Percentiles rank a stretch among this genome's conserved stretches.
These are phyloP conservation scores for Fomitopsis pinicola DNA, from an alignment of 1,284 basidiomycete species.

Conservation along the genomic window DNA sequence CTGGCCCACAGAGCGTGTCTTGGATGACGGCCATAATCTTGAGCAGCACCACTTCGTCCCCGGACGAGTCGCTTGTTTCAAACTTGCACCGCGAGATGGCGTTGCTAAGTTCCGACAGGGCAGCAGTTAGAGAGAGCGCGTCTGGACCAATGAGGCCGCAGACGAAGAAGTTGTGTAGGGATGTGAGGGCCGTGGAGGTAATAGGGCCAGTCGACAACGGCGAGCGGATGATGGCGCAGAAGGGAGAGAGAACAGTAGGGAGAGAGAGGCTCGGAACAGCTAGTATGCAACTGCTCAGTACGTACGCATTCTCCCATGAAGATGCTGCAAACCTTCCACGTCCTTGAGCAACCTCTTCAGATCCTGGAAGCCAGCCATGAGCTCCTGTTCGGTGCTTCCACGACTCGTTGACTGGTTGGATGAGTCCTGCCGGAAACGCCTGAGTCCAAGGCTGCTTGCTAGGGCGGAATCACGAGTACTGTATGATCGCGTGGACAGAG, in stretches of 20 bases:
- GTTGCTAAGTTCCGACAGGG: conserved; percentile 82
- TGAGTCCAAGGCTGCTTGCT: conserved; percentile 69
- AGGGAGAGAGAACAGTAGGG: conserved; percentile 73
- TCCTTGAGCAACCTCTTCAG: conserved; percentile 76
- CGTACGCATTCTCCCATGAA: background rate
- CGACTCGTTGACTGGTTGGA: conserved; percentile 36
- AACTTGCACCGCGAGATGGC: conserved; percentile 97
- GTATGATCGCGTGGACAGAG: conserved; percentile 60
- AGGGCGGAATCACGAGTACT: conserved; percentile 58
- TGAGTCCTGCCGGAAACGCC: conserved; percentile 46
- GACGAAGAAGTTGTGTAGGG: conserved; percentile 85
- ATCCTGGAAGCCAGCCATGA: conserved; percentile 89
- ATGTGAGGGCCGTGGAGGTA: conserved; percentile 83
- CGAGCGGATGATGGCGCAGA: conserved; percentile 91
- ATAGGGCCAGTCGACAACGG: conserved; percentile 92
- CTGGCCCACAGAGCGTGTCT: conserved; percentile 70
- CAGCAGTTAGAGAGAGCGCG: conserved; percentile 51
- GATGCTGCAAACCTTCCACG: conserved; percentile 56
- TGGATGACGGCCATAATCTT: conserved; percentile 91
- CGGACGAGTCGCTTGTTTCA: conserved; percentile 92
- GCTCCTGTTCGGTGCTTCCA: conserved; percentile 64
- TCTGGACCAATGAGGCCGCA: conserved; percentile 65
- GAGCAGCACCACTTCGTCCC: conserved; percentile 93
- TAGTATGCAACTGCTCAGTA: conserved; percentile 24
- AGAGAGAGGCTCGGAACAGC: conserved; percentile 56